Conservation (phyloP, 371 early-diverging fungal genomes). For the Mucor velutinosus region DNA sequence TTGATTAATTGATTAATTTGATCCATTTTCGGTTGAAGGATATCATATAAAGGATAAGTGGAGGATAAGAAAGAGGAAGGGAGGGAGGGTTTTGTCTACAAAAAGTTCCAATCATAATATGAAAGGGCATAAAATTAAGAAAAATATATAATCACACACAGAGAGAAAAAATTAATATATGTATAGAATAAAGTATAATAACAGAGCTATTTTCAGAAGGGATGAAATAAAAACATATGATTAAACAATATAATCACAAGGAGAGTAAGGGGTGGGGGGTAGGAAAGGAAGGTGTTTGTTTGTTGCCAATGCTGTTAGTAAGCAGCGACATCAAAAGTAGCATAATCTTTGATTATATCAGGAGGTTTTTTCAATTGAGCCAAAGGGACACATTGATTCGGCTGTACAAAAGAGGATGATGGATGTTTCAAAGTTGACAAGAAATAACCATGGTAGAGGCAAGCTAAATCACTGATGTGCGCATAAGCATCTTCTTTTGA, state of each 20-base stretch:
- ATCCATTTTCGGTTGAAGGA: not conserved
- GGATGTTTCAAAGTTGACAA: not conserved
- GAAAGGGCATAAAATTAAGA: not conserved
- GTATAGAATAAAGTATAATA: slow-evolving; percentile 7
- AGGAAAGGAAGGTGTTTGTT: slow-evolving; percentile 6
- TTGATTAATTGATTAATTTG: not conserved
- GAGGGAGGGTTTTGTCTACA: slow-evolving; percentile 11
- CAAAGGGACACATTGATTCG: not conserved
- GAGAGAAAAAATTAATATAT: slow-evolving; percentile 8
- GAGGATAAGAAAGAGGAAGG: not conserved
- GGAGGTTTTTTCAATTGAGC: slow-evolving; percentile 23
- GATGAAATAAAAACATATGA: slow-evolving; percentile 9
- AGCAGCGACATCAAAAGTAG: not conserved
- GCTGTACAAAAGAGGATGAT: not conserved
- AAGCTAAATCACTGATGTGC: not conserved
- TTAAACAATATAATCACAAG: slow-evolving; percentile 9
- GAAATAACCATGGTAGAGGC: not conserved
- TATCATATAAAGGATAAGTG: not conserved
- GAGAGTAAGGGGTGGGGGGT: slow-evolving; percentile 1
- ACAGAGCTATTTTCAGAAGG: slow-evolving; percentile 19
- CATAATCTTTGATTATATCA: slow-evolving; percentile 12
- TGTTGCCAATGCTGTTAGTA: not conserved
- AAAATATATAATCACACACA: slow-evolving; percentile 16
- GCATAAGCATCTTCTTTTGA: not conserved
- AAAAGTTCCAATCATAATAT: slow-evolving; percentile 12